These are phyloP conservation scores for Epicoccum sorghinum DNA, from an alignment of 2,329 filamentous ascomycete genomes.

Conservation along the genomic window DNA sequence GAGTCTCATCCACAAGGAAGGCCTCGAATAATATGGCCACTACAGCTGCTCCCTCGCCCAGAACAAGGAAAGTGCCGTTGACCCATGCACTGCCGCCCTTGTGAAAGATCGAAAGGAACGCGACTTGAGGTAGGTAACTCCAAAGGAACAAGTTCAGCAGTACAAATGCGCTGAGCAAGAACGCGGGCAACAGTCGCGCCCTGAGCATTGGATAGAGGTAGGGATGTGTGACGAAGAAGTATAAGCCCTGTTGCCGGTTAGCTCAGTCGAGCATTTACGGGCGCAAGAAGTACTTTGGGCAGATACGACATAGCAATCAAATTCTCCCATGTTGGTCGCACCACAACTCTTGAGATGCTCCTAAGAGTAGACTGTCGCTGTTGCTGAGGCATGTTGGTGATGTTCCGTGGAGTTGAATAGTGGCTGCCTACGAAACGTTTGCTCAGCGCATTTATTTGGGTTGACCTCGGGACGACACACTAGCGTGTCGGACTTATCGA, in stretches of 20 bases:
- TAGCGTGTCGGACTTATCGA: slow-evolving; percentile 1
- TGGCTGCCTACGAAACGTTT: too few relatives aligned
- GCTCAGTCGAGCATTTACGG: not conserved
- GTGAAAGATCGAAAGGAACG: slow-evolving; percentile 89
- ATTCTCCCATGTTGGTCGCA: slow-evolving; percentile 38
- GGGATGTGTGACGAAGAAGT: slow-evolving; percentile 77
- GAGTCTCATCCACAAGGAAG: slow-evolving; percentile 69
- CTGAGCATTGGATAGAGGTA: slow-evolving; percentile 84
- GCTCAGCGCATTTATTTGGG: too few relatives aligned
- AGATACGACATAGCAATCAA: slow-evolving; percentile 37
- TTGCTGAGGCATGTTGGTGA: slow-evolving; percentile 31
- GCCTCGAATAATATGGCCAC: slow-evolving; percentile 63
- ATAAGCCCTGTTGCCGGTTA: slow-evolving; percentile 66
- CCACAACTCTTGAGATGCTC: slow-evolving; percentile 33
- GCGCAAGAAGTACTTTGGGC: slow-evolving; percentile 32
- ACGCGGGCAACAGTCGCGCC: slow-evolving; percentile 77
- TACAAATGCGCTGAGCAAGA: slow-evolving; percentile 81
- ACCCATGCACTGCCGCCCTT: slow-evolving; percentile 81
- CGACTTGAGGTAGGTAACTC: slow-evolving; percentile 85
- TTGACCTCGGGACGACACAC: slow-evolving; percentile 7
- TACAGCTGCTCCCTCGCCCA: slow-evolving; percentile 69
- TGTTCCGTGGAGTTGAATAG: not conserved
- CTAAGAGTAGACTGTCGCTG: slow-evolving; percentile 43
- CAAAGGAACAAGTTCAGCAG: slow-evolving; percentile 88
- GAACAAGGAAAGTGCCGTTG: slow-evolving; percentile 82